phyloP scores from a whole-genome alignment of 2,329 filamentous ascomycete genomes.

The Colletotrichum eremochloae region DNA sequence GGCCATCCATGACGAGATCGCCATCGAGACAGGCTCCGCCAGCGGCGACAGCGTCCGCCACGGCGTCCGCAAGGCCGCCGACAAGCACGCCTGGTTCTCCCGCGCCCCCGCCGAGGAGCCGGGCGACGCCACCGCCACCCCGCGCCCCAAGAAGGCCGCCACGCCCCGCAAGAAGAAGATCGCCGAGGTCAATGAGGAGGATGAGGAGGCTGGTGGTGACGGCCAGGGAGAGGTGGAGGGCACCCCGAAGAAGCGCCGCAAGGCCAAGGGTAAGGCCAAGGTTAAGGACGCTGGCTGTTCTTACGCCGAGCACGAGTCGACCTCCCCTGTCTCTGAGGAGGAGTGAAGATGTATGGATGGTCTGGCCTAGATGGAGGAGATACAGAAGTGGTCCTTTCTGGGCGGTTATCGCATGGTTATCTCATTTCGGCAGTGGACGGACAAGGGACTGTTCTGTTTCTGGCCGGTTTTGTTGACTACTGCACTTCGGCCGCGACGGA shows the following conservation, averaged over 20 bases:
- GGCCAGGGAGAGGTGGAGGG: not conserved
- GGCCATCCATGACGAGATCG: constrained; percentile 8
- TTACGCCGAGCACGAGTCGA: too few species aligned
- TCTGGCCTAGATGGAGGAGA: too few species aligned
- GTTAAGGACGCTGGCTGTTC: not conserved
- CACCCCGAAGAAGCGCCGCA: constrained; percentile 33
- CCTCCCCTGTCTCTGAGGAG: not conserved
- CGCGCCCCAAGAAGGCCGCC: constrained; percentile 23
- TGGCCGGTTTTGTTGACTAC: not conserved
- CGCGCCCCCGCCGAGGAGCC: not conserved
- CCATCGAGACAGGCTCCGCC: constrained; percentile 21
- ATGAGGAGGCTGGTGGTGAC: not conserved
- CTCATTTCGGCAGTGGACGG: not conserved
- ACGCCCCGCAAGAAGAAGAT: constrained; percentile 35
- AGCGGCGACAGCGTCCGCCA: constrained; percentile 24
- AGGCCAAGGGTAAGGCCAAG: constrained; percentile 21
- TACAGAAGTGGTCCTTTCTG: too few species aligned
- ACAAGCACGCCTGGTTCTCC: constrained; percentile 26
- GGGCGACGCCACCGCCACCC: not conserved
- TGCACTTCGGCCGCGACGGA: not conserved
- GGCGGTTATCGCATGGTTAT: too few species aligned
- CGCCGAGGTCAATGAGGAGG: not conserved
- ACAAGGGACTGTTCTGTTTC: not conserved
- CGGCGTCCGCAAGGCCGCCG: constrained; percentile 10
- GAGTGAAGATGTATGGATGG: not conserved